Percentiles rank a stretch among this genome's conserved stretches.
phyloP scores from a whole-genome alignment of 257 asterid species.

The Solanum dulcamara region DNA sequence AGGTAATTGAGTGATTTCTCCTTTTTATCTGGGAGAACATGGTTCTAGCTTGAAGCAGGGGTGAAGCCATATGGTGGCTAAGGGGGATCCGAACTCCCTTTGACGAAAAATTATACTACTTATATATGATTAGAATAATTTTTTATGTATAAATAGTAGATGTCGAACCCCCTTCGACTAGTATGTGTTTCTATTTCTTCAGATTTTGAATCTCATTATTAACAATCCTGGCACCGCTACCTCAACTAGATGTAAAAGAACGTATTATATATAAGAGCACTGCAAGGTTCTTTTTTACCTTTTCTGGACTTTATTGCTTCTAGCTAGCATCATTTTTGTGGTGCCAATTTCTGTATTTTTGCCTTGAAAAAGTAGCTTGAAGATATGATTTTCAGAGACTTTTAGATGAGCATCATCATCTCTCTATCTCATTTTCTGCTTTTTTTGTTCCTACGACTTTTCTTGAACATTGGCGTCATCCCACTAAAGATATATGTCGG shows the following conservation, averaged over 20 bases:
- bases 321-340: conserved; percentile 1
- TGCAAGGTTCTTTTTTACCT: neutral
- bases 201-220: too few species aligned
- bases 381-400: conserved; percentile 6
- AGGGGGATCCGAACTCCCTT: too few species aligned
- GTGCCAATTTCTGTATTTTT: conserved; percentile 1
- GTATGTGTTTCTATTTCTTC: too few species aligned
- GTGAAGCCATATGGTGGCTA: too few species aligned
- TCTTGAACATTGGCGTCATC: conserved; percentile 7
- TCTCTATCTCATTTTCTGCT: neutral
- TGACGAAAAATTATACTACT: too few species aligned
- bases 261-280: neutral
- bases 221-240: too few species aligned
- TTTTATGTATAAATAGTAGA: too few species aligned
- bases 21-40: too few species aligned
- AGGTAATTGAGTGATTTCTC: too few species aligned
- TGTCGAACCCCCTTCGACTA: too few species aligned
- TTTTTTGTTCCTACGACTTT: neutral
- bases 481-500: neutral
- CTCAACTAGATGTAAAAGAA: neutral
- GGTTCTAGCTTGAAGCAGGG: too few species aligned
- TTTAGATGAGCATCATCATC: conserved; percentile 6
- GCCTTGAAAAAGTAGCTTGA: conserved; percentile 1
- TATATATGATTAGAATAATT: too few species aligned
- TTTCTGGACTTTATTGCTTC: neutral